Percentiles rank a stretch among this genome's conserved stretches.
These are phyloP conservation scores for Boletus edulis DNA, from an alignment of 768 basidiomycete genomes.

Conservation along the genomic window DNA sequence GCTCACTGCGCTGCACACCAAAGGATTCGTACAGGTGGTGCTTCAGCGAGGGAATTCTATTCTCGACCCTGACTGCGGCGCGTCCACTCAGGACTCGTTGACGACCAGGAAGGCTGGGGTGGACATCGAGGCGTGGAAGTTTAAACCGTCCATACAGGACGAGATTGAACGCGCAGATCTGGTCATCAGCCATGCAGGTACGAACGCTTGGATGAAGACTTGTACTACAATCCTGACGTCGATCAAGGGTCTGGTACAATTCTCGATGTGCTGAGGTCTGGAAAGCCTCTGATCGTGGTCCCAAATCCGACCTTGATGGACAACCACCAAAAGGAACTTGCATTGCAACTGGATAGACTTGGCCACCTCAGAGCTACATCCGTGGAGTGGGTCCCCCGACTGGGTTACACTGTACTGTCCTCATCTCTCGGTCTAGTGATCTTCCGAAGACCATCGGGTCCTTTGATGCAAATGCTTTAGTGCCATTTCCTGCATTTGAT, in stretches of 20 bases:
- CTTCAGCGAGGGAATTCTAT: conserved; percentile 79
- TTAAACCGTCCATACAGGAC: conserved; percentile 67
- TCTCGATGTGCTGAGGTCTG: conserved; percentile 75
- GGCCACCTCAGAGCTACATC: conserved; percentile 58
- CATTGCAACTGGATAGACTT: conserved; percentile 57
- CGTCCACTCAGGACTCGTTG: conserved; percentile 13
- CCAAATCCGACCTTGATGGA: conserved; percentile 88
- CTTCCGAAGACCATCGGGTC: conserved; percentile 53
- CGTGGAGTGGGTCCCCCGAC: conserved; percentile 47
- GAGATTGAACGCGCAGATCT: conserved; percentile 68
- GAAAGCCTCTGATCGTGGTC: conserved; percentile 79
- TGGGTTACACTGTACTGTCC: background rate
- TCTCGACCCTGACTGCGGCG: conserved; percentile 32
- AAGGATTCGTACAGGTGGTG: conserved; percentile 59
- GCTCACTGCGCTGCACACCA: conserved; percentile 47
- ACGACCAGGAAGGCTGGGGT: conserved; percentile 39
- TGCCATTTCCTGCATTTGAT: conserved; percentile 68
- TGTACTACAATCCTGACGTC: background rate
- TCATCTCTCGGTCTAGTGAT: conserved; percentile 36
- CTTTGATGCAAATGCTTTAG: conserved; percentile 44
- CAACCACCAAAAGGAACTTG: conserved; percentile 92
- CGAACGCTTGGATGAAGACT: conserved; percentile 16
- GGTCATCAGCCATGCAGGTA: conserved; percentile 94
- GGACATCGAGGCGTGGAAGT: conserved; percentile 64
- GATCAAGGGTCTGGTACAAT: conserved; percentile 88